phyloP scores from a whole-genome alignment of 1,139 yeast genomes.

The Pichia sp. region DNA sequence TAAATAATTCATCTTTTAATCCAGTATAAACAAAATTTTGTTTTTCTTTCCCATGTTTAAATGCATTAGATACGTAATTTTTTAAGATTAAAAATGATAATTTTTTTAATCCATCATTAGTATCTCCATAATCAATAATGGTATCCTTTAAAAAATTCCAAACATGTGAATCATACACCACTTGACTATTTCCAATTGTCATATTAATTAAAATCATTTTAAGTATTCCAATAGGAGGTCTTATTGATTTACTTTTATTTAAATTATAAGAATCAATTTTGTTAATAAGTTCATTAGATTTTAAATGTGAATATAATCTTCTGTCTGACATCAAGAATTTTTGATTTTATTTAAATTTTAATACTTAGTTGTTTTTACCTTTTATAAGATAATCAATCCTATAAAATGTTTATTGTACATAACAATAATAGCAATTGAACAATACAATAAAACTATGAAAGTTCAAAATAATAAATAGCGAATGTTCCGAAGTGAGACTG shows the following conservation, averaged over 20 bases:
- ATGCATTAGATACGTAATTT: background rate
- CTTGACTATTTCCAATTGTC: slow-evolving; percentile 61
- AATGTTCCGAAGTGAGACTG: too few relatives aligned
- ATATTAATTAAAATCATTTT: slow-evolving; percentile 78
- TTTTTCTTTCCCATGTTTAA: background rate
- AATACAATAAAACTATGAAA: background rate
- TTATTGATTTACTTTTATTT: background rate
- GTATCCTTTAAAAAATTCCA: slow-evolving; percentile 2
- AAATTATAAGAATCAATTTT: slow-evolving; percentile 19
- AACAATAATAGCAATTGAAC: too few relatives aligned
- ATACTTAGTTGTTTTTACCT: background rate
- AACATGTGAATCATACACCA: background rate
- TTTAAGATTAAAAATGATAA: background rate
- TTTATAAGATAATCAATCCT: too few relatives aligned
- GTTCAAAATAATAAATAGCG: too few relatives aligned
- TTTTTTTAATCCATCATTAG: background rate
- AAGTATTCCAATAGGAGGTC: slow-evolving; percentile 39
- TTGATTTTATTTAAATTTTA: background rate
- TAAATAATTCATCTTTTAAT: background rate
- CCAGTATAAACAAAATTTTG: background rate
- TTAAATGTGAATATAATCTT: slow-evolving; percentile 22
- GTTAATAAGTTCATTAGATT: slow-evolving; percentile 22
- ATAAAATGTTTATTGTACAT: too few relatives aligned
- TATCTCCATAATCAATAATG: background rate
- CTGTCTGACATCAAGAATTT: slow-evolving; percentile 15